Base-by-base conservation (phyloP, 164 flowering plant species). In the Amborella trichopoda region DNA sequence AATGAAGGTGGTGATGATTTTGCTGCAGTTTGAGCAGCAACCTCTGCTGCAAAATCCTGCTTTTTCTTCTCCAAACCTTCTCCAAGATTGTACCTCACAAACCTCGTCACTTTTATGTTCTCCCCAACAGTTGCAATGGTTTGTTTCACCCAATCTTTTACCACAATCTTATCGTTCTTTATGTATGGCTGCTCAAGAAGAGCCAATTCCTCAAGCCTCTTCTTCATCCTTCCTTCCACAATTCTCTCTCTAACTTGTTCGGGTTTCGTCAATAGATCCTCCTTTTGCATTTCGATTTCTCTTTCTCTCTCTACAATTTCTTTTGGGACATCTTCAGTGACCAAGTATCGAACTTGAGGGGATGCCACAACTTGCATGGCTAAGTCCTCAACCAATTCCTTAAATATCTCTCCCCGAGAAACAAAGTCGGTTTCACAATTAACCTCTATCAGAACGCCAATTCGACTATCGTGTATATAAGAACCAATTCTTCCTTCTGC, bases 301-400 rank as follows among this genome's bases (percentile, higher is more conserved):
- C 45, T 78, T 68, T 91, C 98, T 67, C 80, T 86, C 52, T 58
- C 75, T n/a, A 83, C 81, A 26, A 68, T 40, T 44, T 81, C 96
- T 49, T 74, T 70, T 0, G 93, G 77, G 37, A 91, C 85, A 62
- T 83, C 93, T 23, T 86, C 96, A 9, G 83, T 60, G 24, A 43
- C 66, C 37, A 93, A 68, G 56, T 80, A 78, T 65, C 72, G 64
- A 2, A 93, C 99, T 70, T 87, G 99, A 40, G 96, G 91, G 66
- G 81, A 87, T 26, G 99, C 99, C 66, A 95, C 99, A 26, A 76
- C 96, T 78, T 93, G 99, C 99, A 93, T 93, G 62, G 99, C 94
- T n/a, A 93, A 61, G 70, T 93, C 99, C 49, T 93, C 96, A 24
- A 93, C 96, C 44, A 93, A 63, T 66, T 82, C 94, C 75, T 74